These are phyloP conservation scores for Cladophialophora carrionii DNA, from an alignment of 2,329 filamentous ascomycete species.

Conservation along the genomic window DNA sequence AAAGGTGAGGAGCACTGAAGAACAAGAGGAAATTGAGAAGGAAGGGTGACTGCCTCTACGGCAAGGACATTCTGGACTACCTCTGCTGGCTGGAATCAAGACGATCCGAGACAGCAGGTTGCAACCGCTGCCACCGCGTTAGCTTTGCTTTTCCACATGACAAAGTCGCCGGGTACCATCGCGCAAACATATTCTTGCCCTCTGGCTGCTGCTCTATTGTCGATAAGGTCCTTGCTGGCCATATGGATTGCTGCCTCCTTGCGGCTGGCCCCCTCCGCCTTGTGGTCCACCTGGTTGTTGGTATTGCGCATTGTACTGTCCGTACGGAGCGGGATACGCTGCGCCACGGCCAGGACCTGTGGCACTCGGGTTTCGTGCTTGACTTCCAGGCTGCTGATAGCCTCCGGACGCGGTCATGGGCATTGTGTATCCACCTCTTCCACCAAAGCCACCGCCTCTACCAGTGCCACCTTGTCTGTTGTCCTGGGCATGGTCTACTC, in stretches of 20 bases:
- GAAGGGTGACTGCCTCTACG: constrained; percentile 25
- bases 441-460: constrained; percentile 48
- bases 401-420: constrained; percentile 46
- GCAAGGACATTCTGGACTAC: constrained; percentile 19
- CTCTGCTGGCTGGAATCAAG: constrained; percentile 15
- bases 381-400: constrained; percentile 32
- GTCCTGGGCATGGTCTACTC: constrained; percentile 93
- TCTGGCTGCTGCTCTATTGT: constrained; percentile 22
- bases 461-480: constrained; percentile 65
- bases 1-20: constrained; percentile 56
- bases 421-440: constrained; percentile 52
- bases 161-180: constrained; percentile 22
- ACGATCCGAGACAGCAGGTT: background rate
- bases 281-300: constrained; percentile 37
- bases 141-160: background rate
- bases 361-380: constrained; percentile 38
- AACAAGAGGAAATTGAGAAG: constrained; percentile 65
- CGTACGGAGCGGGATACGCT: constrained; percentile 28
- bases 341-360: constrained; percentile 40
- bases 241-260: constrained; percentile 28
- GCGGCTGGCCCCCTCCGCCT: constrained; percentile 27
- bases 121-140: background rate
- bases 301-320: constrained; percentile 31
- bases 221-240: constrained; percentile 31
- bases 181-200: constrained; percentile 10